Percentiles rank a stretch among this genome's conserved stretches.
These are phyloP conservation scores for Maudiozyma pseudohumilis DNA, from an alignment of 805 yeast species.

Conservation along the genomic window DNA sequence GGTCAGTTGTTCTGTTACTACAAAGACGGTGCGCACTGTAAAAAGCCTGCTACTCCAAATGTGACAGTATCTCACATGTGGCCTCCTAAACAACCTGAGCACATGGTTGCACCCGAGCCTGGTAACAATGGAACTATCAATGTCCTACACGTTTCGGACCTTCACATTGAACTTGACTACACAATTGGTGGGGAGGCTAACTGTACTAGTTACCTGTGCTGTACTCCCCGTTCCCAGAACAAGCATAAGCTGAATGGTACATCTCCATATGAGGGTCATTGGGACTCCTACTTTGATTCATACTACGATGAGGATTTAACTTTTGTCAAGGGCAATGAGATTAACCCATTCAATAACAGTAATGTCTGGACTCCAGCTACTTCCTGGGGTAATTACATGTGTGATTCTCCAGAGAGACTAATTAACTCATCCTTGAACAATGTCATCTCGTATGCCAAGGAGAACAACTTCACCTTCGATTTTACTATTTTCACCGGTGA, in stretches of 20 bases:
- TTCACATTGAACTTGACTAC: background rate
- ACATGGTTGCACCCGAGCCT: background rate
- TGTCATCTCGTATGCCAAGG: background rate
- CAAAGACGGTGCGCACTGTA: background rate
- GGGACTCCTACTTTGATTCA: background rate
- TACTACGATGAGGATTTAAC: background rate
- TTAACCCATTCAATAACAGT: background rate
- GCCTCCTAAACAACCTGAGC: background rate
- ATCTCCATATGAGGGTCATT: background rate
- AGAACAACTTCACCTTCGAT: background rate
- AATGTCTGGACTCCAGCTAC: background rate
- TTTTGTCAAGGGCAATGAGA: background rate
- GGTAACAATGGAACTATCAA: background rate
- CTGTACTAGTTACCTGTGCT: background rate
- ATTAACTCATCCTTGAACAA: background rate
- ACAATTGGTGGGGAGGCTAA: background rate
- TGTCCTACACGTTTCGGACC: background rate
- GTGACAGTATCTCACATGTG: background rate
- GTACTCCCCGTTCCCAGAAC: background rate
- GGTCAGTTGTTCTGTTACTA: background rate
- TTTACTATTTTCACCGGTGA: constrained; percentile 1
- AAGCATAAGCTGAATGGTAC: background rate
- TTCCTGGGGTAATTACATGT: background rate
- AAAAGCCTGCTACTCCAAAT: background rate
- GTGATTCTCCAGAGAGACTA: constrained; percentile 1